Percentiles rank a stretch among this genome's conserved stretches.
These are phyloP conservation scores for Trifolium pratense DNA, from an alignment of 306 rosid species.

Conservation along the genomic window DNA sequence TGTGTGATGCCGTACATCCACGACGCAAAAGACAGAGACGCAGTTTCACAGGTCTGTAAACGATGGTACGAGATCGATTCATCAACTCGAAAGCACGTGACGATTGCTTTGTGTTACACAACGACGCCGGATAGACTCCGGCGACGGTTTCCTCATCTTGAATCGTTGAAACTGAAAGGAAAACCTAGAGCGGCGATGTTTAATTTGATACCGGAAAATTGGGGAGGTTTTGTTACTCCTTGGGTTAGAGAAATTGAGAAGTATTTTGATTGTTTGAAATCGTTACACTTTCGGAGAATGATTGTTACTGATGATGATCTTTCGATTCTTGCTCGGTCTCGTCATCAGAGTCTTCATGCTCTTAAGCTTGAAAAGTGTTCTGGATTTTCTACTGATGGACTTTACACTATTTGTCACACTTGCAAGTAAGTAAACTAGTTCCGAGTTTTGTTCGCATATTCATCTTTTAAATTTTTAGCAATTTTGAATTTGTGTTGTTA, in stretches of 20 bases:
- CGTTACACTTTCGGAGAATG: constrained; percentile 91
- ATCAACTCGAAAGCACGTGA: constrained; percentile 88
- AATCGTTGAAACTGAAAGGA: constrained; percentile 81
- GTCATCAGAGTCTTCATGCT: constrained; percentile 67
- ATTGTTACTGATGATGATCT: constrained; percentile 89
- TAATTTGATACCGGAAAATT: constrained; percentile 90
- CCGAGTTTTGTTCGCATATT: too few species aligned
- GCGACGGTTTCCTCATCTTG: constrained; percentile 69
- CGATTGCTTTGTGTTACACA: constrained; percentile 93
- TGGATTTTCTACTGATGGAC: constrained; percentile 91
- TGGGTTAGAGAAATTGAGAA: constrained; percentile 76
- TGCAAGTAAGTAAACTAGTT: constrained; percentile 63
- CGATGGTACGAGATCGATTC: constrained; percentile 92
- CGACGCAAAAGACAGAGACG: constrained; percentile 81
- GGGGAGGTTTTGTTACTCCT: constrained; percentile 93
- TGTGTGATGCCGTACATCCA: constrained; percentile 82
- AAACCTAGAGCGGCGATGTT: constrained; percentile 98
- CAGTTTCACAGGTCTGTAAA: constrained; percentile 79
- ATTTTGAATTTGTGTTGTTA: too few species aligned
- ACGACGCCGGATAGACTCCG: constrained; percentile 76
- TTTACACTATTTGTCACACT: constrained; percentile 58
- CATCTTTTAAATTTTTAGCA: too few species aligned
- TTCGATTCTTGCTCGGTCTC: constrained; percentile 61
- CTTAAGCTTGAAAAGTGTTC: constrained; percentile 94
- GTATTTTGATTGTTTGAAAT: constrained; percentile 67